A percentile compares a stretch with the other conserved stretches of the same genome.
These are phyloP conservation scores for Geotrichum macrosporum DNA, from an alignment of 1,139 yeast species.

Conservation along the genomic window DNA sequence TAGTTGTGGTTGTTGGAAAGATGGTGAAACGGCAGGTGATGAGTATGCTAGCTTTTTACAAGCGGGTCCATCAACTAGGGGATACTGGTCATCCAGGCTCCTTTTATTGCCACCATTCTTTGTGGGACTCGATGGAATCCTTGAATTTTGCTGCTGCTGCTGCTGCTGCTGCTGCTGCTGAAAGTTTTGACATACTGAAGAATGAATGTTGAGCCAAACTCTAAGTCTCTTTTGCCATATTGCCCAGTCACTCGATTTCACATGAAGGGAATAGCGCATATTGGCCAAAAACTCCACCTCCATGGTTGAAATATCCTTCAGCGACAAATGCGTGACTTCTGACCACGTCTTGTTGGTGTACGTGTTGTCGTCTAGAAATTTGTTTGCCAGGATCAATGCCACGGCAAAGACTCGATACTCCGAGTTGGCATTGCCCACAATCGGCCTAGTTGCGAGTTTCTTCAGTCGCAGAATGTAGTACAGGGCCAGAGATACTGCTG, in stretches of 20 bases:
- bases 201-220: conserved; percentile 29
- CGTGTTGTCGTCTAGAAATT: conserved; percentile 89
- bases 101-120: conserved; percentile 1
- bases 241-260: conserved; percentile 32
- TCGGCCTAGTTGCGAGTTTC: conserved; percentile 26
- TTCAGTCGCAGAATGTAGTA: conserved; percentile 38
- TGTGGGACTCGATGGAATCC: conserved; percentile 4
- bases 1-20: conserved; percentile 1
- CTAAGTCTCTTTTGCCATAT: conserved; percentile 32
- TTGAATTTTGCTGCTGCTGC: not conserved
- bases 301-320: conserved; percentile 53
- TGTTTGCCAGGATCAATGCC: conserved; percentile 76
- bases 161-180: not conserved
- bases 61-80: conserved; percentile 3
- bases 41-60: not conserved
- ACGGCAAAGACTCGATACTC: conserved; percentile 61
- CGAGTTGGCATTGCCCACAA: conserved; percentile 37
- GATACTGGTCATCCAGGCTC: conserved; percentile 7
- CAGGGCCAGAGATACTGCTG: conserved; percentile 38
- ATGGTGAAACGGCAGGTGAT: not conserved
- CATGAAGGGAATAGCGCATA: conserved; percentile 34
- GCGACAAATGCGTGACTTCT: conserved; percentile 73
- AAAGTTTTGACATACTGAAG: conserved; percentile 1
- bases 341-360: conserved; percentile 92
- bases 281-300: conserved; percentile 48